phyloP scores from a whole-genome alignment of 164 flowering plant genomes.

The grape (Vitis vinifera) region DNA sequence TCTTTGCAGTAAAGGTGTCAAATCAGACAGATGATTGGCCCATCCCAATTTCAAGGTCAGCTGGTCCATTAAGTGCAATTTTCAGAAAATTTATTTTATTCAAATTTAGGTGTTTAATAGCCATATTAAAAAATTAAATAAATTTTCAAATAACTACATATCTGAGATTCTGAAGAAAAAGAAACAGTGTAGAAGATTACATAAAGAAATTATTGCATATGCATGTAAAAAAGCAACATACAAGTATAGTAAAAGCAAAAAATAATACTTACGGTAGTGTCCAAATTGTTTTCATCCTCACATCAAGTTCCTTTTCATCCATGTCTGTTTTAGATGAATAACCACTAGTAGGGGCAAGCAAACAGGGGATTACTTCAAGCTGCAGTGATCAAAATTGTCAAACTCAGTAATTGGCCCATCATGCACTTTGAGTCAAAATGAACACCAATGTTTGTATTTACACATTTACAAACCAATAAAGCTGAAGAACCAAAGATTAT shows the following conservation, averaged over 20 bases:
- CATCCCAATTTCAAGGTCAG: no score
- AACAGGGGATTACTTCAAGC: constrained; percentile 86
- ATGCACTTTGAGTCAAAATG: neutral
- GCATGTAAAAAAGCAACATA: neutral
- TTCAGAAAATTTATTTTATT: no score
- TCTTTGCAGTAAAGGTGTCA: no score
- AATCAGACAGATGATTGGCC: no score
- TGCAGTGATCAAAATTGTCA: constrained; percentile 32
- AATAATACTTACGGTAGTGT: constrained; percentile 73
- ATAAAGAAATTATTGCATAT: neutral
- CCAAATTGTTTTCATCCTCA: constrained; percentile 62
- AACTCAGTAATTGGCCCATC: constrained; percentile 2
- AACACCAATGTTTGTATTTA: neutral
- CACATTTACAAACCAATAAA: neutral
- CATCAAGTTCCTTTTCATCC: constrained; percentile 26
- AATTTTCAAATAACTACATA: no score
- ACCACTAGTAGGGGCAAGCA: constrained; percentile 61
- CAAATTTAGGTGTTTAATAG: no score
- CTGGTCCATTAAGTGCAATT: no score
- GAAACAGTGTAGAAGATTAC: no score
- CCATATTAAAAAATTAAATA: no score
- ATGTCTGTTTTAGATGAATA: constrained; percentile 17
- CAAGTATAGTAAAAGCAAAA: neutral
- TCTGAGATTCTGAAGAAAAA: no score
- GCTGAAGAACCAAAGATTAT: neutral